Base-by-base conservation (phyloP, 2,329 filamentous ascomycete species). In the Xylariaceae sp. region DNA sequence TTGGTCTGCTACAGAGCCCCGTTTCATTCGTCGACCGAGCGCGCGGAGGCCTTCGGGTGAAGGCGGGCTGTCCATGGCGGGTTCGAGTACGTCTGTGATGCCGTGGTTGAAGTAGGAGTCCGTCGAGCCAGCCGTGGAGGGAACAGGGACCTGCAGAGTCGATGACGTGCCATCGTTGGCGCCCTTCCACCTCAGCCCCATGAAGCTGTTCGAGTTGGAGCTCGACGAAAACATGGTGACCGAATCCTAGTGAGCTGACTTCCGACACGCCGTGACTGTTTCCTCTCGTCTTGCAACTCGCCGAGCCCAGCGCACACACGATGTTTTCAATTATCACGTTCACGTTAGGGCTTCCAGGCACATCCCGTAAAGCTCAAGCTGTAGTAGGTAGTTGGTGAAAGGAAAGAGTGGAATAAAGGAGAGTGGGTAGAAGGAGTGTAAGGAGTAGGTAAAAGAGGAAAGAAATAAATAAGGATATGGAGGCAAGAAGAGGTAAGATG, bases 21-120 rank as follows among this genome's bases (percentile, higher is more conserved):
- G 76, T 71, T 80, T 84, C 77, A 84, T 80, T 72, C 85, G 64
- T 57, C 65, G 64, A 70, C 76, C 84, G 55, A 85, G 75, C 59
- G 81, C 81, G 64, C 83, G 80, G 66, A 85, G 78, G 62, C 78
- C 78, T 67, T 83, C 80, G 34, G 84, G 82, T 39, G 84, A 87
- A 0, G 84, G 83, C 47, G 84, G 83, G 15, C 82, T 81, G 66
- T 87, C 82, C 58, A 86, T 73, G 62, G 84, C 79, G 53, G 84
- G 82, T 60, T 80, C 82, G 59, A 87, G 72, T 56, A 82, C 75
- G 59, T 81, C 78, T 60, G 74, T 68, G 52, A 76, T 57, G 58
- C 56, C 51, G 42, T 65, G 52, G 23, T 53, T 54, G 39, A 60
- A 51, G 53, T 59, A 58, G 52, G 61, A 57, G 57, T 62, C 57